These are phyloP conservation scores for Salix suchowensis DNA, from an alignment of 345 rosid species.

Conservation along the genomic window DNA sequence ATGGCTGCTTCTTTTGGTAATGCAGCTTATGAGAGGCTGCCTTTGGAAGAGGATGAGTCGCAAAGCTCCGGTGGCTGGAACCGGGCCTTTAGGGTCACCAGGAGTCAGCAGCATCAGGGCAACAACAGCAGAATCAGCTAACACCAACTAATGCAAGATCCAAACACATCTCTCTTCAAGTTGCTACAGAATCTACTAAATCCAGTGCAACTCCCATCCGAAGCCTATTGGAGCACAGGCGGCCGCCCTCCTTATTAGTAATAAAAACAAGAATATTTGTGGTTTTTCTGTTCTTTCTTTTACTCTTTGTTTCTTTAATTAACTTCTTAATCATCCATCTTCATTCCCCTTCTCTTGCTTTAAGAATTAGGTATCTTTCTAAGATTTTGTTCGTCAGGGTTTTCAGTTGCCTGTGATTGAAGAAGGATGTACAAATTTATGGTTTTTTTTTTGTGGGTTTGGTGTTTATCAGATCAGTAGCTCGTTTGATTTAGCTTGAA, in stretches of 20 bases:
- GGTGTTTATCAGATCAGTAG: slow-evolving; percentile 5
- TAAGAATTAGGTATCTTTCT: slow-evolving; percentile 24
- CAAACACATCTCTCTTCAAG: slow-evolving; percentile 50
- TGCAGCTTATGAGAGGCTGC: slow-evolving; percentile 93
- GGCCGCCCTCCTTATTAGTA: slow-evolving; percentile 44
- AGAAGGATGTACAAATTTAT: slow-evolving; percentile 49
- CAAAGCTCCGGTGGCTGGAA: slow-evolving; percentile 29
- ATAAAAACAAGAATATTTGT: slow-evolving; percentile 6
- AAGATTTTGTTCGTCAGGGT: slow-evolving; percentile 21
- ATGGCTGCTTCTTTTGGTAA: slow-evolving; percentile 97
- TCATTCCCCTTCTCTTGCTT: slow-evolving; percentile 23
- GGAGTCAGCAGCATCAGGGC: slow-evolving; percentile 8
- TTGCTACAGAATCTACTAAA: slow-evolving; percentile 70
- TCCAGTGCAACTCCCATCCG: slow-evolving; percentile 66
- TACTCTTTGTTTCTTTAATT: slow-evolving; percentile 16
- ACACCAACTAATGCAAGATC: slow-evolving; percentile 67
- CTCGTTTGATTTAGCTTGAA: slow-evolving; percentile 17
- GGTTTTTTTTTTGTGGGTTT: slow-evolving; percentile 11
- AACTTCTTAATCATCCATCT: slow-evolving; percentile 6
- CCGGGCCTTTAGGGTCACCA: slow-evolving; percentile 40
- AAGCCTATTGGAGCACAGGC: slow-evolving; percentile 69
- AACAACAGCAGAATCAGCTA: slow-evolving; percentile 35
- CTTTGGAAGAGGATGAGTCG: slow-evolving; percentile 70
- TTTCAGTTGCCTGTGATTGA: slow-evolving; percentile 31
- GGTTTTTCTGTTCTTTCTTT: background rate